Conservation (phyloP, 106 monocot species). For the Platanthera guangdongensis region DNA sequence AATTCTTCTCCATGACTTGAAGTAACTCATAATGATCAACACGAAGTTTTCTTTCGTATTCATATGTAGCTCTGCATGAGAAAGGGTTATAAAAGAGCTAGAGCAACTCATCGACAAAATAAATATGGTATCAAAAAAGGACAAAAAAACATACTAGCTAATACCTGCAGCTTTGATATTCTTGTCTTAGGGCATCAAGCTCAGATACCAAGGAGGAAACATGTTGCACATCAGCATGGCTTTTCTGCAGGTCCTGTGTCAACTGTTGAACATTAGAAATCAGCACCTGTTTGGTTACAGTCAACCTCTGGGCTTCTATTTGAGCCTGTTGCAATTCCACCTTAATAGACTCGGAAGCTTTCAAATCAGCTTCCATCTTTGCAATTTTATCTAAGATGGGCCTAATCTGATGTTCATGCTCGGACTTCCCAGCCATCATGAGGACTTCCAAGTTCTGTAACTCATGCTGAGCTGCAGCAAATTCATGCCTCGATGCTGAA, state of each 20-base stretch:
- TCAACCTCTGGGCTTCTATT: constrained; percentile 46
- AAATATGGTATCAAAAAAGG: neutral
- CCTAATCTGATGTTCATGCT: constrained; percentile 58
- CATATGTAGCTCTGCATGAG: constrained; percentile 57
- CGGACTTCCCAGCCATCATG: constrained; percentile 30
- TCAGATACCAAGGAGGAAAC: constrained; percentile 59
- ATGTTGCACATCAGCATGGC: constrained; percentile 42
- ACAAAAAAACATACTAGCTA: neutral
- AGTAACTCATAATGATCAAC: constrained; percentile 70
- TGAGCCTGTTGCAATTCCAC: constrained; percentile 50
- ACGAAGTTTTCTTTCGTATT: constrained; percentile 64
- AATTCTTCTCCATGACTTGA: constrained; percentile 83
- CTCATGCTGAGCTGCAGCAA: constrained; percentile 61
- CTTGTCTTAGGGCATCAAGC: constrained; percentile 49
- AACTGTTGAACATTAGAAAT: constrained; percentile 44
- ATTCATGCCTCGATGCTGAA: constrained; percentile 51
- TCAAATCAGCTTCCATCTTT: constrained; percentile 70
- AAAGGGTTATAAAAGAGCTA: neutral
- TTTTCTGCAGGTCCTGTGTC: constrained; percentile 51
- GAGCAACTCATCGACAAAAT: neutral
- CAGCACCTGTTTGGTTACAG: constrained; percentile 42
- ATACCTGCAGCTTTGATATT: constrained; percentile 76
- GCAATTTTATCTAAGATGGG: constrained; percentile 45
- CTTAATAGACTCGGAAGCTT: constrained; percentile 40
- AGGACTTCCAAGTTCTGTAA: constrained; percentile 54